Conservation (phyloP, 495 filamentous ascomycete species). For the Filosporella fistucella region DNA sequence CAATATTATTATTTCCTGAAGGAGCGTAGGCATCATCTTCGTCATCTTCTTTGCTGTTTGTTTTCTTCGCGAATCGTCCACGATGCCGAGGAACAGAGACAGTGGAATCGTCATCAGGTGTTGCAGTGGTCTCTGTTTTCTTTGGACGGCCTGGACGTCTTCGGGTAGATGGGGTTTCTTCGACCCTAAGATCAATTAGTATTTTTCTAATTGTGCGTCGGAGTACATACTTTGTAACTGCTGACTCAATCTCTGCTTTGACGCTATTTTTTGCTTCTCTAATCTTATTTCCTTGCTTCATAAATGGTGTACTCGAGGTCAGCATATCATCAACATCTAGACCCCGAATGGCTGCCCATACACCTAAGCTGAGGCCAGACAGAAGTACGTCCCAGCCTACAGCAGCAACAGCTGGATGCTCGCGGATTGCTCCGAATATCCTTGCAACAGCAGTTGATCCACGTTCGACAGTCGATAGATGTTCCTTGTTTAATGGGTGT, state of each 20-base stretch:
- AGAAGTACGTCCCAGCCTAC: constrained; percentile 47
- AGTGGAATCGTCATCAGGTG: not conserved
- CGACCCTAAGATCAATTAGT: constrained; percentile 9
- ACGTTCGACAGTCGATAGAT: constrained; percentile 35
- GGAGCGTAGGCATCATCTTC: constrained; percentile 16
- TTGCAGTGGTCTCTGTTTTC: not conserved
- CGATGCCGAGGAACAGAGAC: constrained; percentile 8
- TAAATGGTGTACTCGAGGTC: constrained; percentile 4
- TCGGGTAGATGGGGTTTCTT: not conserved
- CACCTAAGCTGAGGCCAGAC: constrained; percentile 42
- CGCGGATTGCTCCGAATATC: constrained; percentile 29
- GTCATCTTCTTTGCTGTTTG: not conserved
- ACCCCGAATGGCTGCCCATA: constrained; percentile 48
- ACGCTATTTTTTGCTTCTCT: constrained; percentile 4
- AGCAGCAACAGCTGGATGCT: constrained; percentile 44
- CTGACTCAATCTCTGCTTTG: constrained; percentile 16
- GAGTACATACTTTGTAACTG: constrained; percentile 4
- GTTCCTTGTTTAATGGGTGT: constrained; percentile 34
- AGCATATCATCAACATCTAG: constrained; percentile 37
- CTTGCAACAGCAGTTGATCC: constrained; percentile 35
- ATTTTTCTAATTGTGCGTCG: constrained; percentile 10
- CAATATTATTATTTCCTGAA: constrained; percentile 21
- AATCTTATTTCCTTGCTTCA: constrained; percentile 6
- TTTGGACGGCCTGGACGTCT: constrained; percentile 5
- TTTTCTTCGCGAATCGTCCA: constrained; percentile 26